Evolutionary conservation across 129 eudicot species (phyloP).

Genomic region (Flaveria bidentis): DNA sequence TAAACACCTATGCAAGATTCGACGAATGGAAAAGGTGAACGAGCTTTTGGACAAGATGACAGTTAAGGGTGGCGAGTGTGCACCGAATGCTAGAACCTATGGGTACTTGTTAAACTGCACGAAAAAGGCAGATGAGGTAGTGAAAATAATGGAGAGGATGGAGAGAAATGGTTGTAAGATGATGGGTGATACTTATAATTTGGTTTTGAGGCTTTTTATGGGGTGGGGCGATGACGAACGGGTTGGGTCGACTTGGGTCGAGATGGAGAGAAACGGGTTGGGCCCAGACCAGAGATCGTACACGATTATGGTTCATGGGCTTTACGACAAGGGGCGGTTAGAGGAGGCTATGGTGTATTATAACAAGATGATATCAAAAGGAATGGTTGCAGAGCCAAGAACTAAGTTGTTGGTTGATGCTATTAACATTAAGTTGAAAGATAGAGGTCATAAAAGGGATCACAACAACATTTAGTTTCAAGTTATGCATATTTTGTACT

Average conservation of each 20-base stretch:
- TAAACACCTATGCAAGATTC: conserved; percentile 80
- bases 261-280: conserved; percentile 70
- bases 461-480: conserved; percentile 20
- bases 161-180: conserved; percentile 54
- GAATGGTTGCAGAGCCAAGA: conserved; percentile 71
- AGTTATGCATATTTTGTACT: conserved; percentile 4
- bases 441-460: neutral
- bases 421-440: conserved; percentile 47
- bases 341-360: conserved; percentile 60
- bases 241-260: conserved; percentile 57
- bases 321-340: conserved; percentile 52
- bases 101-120: conserved; percentile 56
- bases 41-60: conserved; percentile 76
- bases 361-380: conserved; percentile 60
- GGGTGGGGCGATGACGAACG: conserved; percentile 53
- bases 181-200: conserved; percentile 56
- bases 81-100: conserved; percentile 67
- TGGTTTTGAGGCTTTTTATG: conserved; percentile 76
- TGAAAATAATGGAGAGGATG: conserved; percentile 57
- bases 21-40: conserved; percentile 64
- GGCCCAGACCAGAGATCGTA: conserved; percentile 85
- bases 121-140: conserved; percentile 58
- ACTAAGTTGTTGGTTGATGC: conserved; percentile 61
- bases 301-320: conserved; percentile 73
- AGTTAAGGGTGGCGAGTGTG: conserved; percentile 50